phyloP scores from a whole-genome alignment of 768 basidiomycete genomes.

The Suillus spraguei region DNA sequence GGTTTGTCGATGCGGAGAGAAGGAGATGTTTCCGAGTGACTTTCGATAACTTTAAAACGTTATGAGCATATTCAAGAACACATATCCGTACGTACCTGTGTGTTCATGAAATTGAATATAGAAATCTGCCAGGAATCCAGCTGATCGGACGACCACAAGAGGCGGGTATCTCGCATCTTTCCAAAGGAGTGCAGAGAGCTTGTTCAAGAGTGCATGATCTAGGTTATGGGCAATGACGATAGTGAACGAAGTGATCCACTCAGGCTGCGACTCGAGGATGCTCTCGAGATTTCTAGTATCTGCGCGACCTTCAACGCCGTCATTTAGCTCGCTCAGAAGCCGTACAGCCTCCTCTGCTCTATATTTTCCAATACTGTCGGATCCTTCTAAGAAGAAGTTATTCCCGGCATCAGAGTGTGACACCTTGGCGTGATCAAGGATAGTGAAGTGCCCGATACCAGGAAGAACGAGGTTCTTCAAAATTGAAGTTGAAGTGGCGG shows the following conservation, averaged over 20 bases:
- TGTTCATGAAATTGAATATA: conserved; percentile 90
- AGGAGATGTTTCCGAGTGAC: conserved; percentile 74
- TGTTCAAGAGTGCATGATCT: conserved; percentile 51
- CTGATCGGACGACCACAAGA: conserved; percentile 78
- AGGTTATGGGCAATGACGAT: conserved; percentile 89
- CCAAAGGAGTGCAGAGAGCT: conserved; percentile 73
- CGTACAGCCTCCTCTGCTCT: conserved; percentile 81
- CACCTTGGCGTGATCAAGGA: conserved; percentile 69
- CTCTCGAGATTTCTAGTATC: conserved; percentile 57
- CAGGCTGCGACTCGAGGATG: conserved; percentile 55
- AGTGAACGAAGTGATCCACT: conserved; percentile 64
- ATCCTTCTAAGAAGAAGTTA: conserved; percentile 92
- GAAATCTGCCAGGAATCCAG: conserved; percentile 90
- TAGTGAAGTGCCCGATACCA: conserved; percentile 93
- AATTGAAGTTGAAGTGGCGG: conserved; percentile 84
- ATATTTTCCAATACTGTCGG: conserved; percentile 74
- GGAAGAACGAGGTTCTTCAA: conserved; percentile 98
- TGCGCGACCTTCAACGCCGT: conserved; percentile 73
- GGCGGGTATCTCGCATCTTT: conserved; percentile 56
- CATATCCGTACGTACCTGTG: conserved; percentile 53
- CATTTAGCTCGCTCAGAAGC: conserved; percentile 84
- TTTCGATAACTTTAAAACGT: conserved; percentile 72
- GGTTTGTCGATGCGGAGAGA: conserved; percentile 88
- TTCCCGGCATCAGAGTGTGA: conserved; percentile 83
- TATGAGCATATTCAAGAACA: neutral